Base-by-base conservation (phyloP, 1,139 yeast species). In the Diutina neorugosa region DNA sequence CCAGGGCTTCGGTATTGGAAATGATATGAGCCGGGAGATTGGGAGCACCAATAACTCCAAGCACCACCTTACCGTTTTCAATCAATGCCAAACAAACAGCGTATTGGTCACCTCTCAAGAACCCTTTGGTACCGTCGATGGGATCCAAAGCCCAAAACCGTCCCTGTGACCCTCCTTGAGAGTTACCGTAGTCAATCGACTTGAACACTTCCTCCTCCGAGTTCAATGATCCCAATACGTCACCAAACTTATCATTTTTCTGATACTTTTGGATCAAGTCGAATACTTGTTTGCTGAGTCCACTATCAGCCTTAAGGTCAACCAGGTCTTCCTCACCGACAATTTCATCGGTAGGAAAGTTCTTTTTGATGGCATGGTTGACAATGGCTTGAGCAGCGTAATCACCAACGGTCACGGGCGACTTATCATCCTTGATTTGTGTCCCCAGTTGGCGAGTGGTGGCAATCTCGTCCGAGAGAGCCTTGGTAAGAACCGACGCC, bases 81-180 rank as follows among this genome's bases (percentile, higher is more conserved):
- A 93, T 83, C 58, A 93, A 72, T 0, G 96, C 97, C 54, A 93
- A 72, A 64, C 99, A 94, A 2, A 93, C 96, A 3, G 98, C 98
- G 67, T 89, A 93, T 66, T 93, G 99, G 57, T 91, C 98, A 47
- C 96, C 96, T 64, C 99, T 77, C 55, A 93, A 73, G 64, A 93
- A 93, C 0, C 99, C 99, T 65, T 91, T 91, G 20, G 99, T 93
- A 16, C 99, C 99, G 65, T 93, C 99, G 57, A 93, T 91, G 40
- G 99, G 99, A 65, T 93, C 99, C 62, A 93, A 71, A 0, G 98
- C 96, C 99, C 99, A 93, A 66, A 87, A 82, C 58, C 98, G 75
- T 34, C 96, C 96, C 51, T 68, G 72, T 43, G 71, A 61, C 3
- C 96, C 96, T 54, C 97, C 97, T 56, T 75, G 64, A 43, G 86